Evolutionary conservation across 2,329 filamentous ascomycete genomes (phyloP).

Genomic region (Beauveria caledonica): DNA sequence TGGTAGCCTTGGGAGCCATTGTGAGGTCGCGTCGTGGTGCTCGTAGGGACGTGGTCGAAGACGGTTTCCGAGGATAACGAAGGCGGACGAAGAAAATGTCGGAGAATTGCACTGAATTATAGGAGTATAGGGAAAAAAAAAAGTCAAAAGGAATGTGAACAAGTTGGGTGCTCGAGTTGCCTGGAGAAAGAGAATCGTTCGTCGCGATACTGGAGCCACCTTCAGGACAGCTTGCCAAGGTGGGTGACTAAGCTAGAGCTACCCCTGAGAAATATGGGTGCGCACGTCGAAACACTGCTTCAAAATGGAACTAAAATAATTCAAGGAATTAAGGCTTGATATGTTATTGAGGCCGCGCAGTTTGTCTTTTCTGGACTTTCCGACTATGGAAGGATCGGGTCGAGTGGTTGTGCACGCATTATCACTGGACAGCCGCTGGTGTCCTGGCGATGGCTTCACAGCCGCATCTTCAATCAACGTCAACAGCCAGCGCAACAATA

Average conservation of each 20-base stretch:
- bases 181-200: neutral
- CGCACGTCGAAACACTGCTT: no score
- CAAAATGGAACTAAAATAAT: no score
- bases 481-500: no score
- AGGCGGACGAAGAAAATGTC: neutral
- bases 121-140: neutral
- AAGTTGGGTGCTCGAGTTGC: conserved; percentile 9
- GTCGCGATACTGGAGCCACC: neutral
- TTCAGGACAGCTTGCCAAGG: conserved; percentile 6
- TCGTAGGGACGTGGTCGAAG: neutral
- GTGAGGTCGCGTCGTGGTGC: conserved; percentile 1
- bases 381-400: no score
- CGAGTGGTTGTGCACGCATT: no score
- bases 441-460: no score
- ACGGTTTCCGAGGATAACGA: neutral
- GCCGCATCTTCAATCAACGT: no score
- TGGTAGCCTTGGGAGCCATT: conserved; percentile 37
- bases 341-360: no score
- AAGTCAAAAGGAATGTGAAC: conserved; percentile 2
- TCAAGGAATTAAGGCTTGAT: no score
- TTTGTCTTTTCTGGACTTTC: no score
- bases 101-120: neutral
- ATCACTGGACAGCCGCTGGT: no score
- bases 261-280: conserved; percentile 9
- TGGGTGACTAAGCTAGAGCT: conserved; percentile 7